Base-by-base conservation (phyloP, 1,284 basidiomycete genomes). In the Trichosporon asahii region DNA sequence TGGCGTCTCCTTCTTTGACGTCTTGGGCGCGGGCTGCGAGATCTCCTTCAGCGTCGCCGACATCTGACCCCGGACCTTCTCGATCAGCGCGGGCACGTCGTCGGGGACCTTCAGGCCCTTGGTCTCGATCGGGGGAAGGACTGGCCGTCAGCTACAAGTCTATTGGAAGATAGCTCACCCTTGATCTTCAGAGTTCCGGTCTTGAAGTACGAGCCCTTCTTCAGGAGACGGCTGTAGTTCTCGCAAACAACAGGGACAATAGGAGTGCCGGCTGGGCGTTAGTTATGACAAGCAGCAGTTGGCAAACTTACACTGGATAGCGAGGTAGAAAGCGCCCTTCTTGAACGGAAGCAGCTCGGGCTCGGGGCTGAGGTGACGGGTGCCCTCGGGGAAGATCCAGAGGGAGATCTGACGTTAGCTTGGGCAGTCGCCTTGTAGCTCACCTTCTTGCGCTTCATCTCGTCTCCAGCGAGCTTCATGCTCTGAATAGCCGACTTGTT, bases 251-350 rank as follows among this genome's bases (percentile, higher is more conserved):
- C 89, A 7, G 97, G 97, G 14, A 94, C 88, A 75, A 99, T 90
- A 7, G 95, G 94, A 57, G 95, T 86, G 29, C 79, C 81, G 29
- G 80, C 80, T 81, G 67, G n/a, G 27, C 21, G 3, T 66, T 46
- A 68, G 64, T 37, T 27, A 23, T 37, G 64, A 7, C 25, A 11
- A 11, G 0, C 25, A 61, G n/a, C 12, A 33, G 6, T 18, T 55
- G 33, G 25, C 12, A 7, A 65, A 72, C 72, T 76, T 80, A 68
- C 84, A 90, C 83, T 97, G 91, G 18, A 98, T 87, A 21, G 97
- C 96, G 33, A 98, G 88, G 81, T 99, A 94, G 87, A 99, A 99
- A 1, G 95, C 95, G 53, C 97, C 97, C 85, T 98, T 99, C 86
- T 99, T 99, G 86, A 99, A 92, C 0, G 94, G 90, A 6, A 94